Evolutionary conservation across 208 protist species (phyloP).

Genomic region (Wallacemonas sp.): DNA sequence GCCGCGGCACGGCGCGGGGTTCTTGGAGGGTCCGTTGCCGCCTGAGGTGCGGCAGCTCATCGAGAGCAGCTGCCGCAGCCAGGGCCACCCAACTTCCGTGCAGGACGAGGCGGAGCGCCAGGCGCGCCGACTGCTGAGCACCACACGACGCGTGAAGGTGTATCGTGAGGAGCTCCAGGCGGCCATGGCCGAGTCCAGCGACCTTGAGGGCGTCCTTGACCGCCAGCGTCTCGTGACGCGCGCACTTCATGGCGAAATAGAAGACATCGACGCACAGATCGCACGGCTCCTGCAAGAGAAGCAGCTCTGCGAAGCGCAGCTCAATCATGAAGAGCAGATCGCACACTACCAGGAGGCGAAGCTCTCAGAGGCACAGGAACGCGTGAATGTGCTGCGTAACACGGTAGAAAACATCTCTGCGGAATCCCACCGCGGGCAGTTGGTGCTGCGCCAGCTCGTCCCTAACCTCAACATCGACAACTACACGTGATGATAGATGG

Average conservation of each 20-base stretch:
- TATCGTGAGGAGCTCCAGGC: slow-evolving; percentile 78
- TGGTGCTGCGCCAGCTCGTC: slow-evolving; percentile 71
- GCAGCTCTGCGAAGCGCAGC: slow-evolving; percentile 62
- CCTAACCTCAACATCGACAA: slow-evolving; percentile 81
- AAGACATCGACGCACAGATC: slow-evolving; percentile 63
- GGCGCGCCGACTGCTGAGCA: slow-evolving; percentile 77
- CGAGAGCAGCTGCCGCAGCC: slow-evolving; percentile 28
- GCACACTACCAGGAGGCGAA: slow-evolving; percentile 25
- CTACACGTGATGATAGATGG: slow-evolving; percentile 40
- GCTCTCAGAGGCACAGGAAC: slow-evolving; percentile 56
- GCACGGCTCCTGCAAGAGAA: slow-evolving; percentile 55
- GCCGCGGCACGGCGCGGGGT: not conserved
- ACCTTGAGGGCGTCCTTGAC: slow-evolving; percentile 51
- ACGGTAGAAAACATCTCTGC: slow-evolving; percentile 68
- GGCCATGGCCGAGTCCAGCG: slow-evolving; percentile 58
- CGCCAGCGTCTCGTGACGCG: slow-evolving; percentile 37
- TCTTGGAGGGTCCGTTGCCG: slow-evolving; percentile 68
- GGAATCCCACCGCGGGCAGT: slow-evolving; percentile 44
- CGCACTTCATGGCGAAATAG: slow-evolving; percentile 46
- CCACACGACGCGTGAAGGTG: slow-evolving; percentile 64
- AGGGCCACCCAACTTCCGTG: slow-evolving; percentile 2
- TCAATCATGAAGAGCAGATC: slow-evolving; percentile 28
- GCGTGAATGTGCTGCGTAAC: slow-evolving; percentile 46
- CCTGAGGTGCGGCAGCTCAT: slow-evolving; percentile 75
- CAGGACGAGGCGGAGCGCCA: slow-evolving; percentile 67